Evolutionary conservation across 1,284 basidiomycete species (phyloP), one percentile per base, ranked within the genome.

Genomic region (Austroboletus olivaceoglutinosus): DNA sequence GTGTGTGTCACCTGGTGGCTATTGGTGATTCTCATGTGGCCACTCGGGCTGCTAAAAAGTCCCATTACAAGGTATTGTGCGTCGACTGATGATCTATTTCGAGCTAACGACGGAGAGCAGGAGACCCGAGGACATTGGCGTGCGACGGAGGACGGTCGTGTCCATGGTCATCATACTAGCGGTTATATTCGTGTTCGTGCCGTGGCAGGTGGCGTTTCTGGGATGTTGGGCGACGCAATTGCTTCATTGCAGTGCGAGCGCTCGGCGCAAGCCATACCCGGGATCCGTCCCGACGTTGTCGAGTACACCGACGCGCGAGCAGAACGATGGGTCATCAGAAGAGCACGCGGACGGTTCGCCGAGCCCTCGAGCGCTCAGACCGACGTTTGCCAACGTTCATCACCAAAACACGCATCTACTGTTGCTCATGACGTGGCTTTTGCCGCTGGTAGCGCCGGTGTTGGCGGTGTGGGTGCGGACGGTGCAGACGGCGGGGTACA

Each of bases 401-500:
- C 71, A 82, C 58, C 79, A 83, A 55, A 82, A 77, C 60, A 65
- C 78, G 40, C 81, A 89, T 56, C 42, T 90, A 1, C 68, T 96
- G 11, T 70, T 94, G 40, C 70, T 93, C n/a, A 83, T 94, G 78
- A 85, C 90, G 11, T 86, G 85, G 78, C 75, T 97, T 1, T 71
- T 96, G 0, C 95, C 95, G 1, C 75, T 93, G 45, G 81, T 82
- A 8, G 87, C 84, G 0, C 87, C 93, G 0, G 85, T 89, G 7
- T 74, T 98, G 18, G 83, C 84, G 1, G 93, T 97, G 0, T 99
- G 95, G 95, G 86, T 87, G 1, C 83, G 93, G 48, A 96, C 93
- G 46, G 67, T 91, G 10, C 72, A 78, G 18, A 87, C 85, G 2
- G 85, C 86, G n/a, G 88, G 88, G 1, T 73, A 81, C 37, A 85